Conservation (phyloP, 2,329 filamentous ascomycete species). For the Monosporascus sp. region DNA sequence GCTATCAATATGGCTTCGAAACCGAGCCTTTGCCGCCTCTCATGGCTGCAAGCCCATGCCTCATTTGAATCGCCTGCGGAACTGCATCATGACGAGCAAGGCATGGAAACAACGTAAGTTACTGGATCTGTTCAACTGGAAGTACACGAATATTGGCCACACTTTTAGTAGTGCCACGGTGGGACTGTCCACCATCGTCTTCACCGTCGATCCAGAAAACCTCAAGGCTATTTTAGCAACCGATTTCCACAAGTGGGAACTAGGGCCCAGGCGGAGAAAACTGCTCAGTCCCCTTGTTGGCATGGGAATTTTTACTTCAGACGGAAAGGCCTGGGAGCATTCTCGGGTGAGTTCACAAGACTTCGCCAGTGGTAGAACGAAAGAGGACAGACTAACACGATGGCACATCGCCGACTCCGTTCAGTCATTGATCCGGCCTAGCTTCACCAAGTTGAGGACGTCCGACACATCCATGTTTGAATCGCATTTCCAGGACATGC, state of each 20-base stretch:
- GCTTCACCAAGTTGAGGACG: background rate
- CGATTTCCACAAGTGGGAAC: conserved; percentile 2
- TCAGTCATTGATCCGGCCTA: background rate
- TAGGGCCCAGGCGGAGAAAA: conserved; percentile 1
- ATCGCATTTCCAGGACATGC: conserved; percentile 3
- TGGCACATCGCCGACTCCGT: too few relatives aligned
- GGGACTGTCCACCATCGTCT: conserved; percentile 3
- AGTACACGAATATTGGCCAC: background rate
- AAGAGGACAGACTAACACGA: too few relatives aligned
- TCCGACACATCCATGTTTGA: background rate
- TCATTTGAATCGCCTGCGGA: background rate
- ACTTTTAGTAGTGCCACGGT: background rate
- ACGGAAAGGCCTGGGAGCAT: too few relatives aligned
- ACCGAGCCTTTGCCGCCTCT: background rate
- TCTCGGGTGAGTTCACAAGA: too few relatives aligned
- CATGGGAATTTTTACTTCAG: too few relatives aligned
- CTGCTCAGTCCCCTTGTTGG: conserved; percentile 2
- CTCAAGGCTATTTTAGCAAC: conserved; percentile 2
- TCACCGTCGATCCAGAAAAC: conserved; percentile 4
- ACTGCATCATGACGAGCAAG: background rate
- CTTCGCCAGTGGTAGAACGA: too few relatives aligned
- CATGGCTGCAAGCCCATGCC: background rate
- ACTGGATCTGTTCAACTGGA: background rate
- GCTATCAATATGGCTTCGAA: background rate
- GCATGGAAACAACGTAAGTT: background rate